Evolutionary conservation across 495 filamentous ascomycete genomes (phyloP), one percentile per base, ranked within the genome.

Genomic region (Xylaria palmicola): DNA sequence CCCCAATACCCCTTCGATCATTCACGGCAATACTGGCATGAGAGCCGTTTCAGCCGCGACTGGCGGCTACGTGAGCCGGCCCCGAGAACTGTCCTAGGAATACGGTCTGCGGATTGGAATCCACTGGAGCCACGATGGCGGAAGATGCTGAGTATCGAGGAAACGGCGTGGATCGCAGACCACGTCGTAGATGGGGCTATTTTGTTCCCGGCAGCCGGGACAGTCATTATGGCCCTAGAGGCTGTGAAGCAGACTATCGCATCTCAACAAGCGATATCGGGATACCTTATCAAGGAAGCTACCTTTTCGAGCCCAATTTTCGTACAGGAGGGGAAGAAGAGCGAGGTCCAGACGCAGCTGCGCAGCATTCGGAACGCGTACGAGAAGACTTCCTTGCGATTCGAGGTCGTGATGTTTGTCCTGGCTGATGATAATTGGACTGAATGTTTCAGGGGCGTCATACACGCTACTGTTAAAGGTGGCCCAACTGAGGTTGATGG

Each of bases 131-230:
- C 77, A 0, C 65, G 71, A 26, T 86, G 81, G 79, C 62, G 77
- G 12, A 78, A 78, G 12, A 64, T 76, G 13, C 40, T 83, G 4
- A 72, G 72, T 9, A 61, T 76, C 0, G 62, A 64, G 22, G 70
- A 78, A 13, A 65, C 76, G 1, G 79, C 80, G 0, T 86, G 83
- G 83, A 55, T 83, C 9, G 52, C 64, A 6, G 79, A 83, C 51
- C 83, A 86, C 60, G 53, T 69, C 29, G 56, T 65, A 50, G 67
- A 60, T 40, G 13, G 17, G 10, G 32, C 32, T 10, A 34, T 34
- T 34, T 5, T 88, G 0, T 84, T 83, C 51, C 85, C 86, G 4
- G 84, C 72, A 6, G 73, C 83, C 13, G 80, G 75, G 0, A 85
- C 79, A 51, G 50, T 81, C 7, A 69, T 72, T 3, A 81, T 80